Conservation (phyloP, 2,329 filamentous ascomycete species). For the Gaeumannomyces tritici region DNA sequence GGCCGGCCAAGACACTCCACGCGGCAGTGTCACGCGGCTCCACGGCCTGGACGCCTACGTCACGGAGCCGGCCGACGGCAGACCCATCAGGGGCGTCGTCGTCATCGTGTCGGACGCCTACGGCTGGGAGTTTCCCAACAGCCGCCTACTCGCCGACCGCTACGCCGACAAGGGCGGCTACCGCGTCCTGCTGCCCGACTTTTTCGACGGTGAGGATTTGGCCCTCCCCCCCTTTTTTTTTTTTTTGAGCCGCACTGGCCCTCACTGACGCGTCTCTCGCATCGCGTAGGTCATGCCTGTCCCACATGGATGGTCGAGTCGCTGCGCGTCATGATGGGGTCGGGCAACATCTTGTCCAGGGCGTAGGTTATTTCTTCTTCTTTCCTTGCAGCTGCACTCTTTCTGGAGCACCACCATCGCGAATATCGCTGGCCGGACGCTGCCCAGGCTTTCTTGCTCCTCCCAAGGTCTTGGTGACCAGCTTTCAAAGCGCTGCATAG, state of each 20-base stretch:
- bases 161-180: constrained; percentile 41
- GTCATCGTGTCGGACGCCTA: constrained; percentile 47
- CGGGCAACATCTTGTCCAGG: constrained; percentile 15
- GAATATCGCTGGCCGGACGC: neutral
- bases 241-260: no score
- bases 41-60: constrained; percentile 41
- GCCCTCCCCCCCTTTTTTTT: neutral
- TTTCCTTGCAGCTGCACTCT: neutral
- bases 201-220: constrained; percentile 32
- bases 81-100: constrained; percentile 32
- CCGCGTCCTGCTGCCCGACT: constrained; percentile 45
- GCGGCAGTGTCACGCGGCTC: constrained; percentile 31
- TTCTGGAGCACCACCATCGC: neutral
- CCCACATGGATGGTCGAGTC: constrained; percentile 19
- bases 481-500: neutral
- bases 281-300: constrained; percentile 16
- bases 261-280: neutral
- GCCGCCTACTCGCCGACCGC: constrained; percentile 39
- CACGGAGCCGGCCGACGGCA: constrained; percentile 22
- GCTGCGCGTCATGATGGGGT: constrained; percentile 15
- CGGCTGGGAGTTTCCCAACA: constrained; percentile 44
- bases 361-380: constrained; percentile 14
- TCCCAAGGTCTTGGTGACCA: neutral
- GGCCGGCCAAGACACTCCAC: constrained; percentile 26
- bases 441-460: neutral